phyloP scores from a whole-genome alignment of 768 basidiomycete species.

The Cystobasidium tubakii region DNA sequence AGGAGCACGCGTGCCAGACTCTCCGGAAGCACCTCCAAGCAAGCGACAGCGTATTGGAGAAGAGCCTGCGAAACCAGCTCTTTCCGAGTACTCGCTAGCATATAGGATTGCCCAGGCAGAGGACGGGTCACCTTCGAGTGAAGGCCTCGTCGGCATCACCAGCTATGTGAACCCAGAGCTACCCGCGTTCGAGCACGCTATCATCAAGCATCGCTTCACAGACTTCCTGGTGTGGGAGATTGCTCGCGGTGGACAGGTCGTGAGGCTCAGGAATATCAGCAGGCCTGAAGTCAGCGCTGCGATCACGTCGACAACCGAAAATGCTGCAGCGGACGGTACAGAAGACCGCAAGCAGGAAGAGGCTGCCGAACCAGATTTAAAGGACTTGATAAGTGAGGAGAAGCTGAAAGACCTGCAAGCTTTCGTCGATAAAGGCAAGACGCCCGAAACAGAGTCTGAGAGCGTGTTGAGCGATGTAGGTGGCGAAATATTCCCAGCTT shows the following conservation, averaged over 20 bases:
- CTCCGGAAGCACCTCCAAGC: background rate
- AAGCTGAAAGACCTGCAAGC: slow-evolving; percentile 52
- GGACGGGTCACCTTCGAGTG: background rate
- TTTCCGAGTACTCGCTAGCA: slow-evolving; percentile 2
- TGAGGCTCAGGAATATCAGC: slow-evolving; percentile 71
- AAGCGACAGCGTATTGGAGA: background rate
- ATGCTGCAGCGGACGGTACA: background rate
- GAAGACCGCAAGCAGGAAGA: slow-evolving; percentile 45
- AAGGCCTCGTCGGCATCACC: slow-evolving; percentile 66
- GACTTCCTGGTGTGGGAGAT: slow-evolving; percentile 95
- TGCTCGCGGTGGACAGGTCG: slow-evolving; percentile 67
- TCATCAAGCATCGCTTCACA: slow-evolving; percentile 60
- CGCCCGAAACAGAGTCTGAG: slow-evolving; percentile 17
- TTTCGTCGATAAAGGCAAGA: slow-evolving; percentile 45
- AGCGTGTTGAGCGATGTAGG: slow-evolving; percentile 36
- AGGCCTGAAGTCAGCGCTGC: slow-evolving; percentile 48
- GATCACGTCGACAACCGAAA: background rate
- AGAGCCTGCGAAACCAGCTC: background rate
- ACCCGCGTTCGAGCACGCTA: slow-evolving; percentile 56
- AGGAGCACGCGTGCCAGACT: background rate
- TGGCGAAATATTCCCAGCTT: slow-evolving; percentile 45
- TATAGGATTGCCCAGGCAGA: slow-evolving; percentile 8
- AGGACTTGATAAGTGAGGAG: slow-evolving; percentile 48
- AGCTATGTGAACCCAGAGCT: slow-evolving; percentile 70
- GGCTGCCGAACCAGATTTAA: slow-evolving; percentile 21